Conservation (phyloP, 257 asterid genomes). For the Thymus quinquecostatus region DNA sequence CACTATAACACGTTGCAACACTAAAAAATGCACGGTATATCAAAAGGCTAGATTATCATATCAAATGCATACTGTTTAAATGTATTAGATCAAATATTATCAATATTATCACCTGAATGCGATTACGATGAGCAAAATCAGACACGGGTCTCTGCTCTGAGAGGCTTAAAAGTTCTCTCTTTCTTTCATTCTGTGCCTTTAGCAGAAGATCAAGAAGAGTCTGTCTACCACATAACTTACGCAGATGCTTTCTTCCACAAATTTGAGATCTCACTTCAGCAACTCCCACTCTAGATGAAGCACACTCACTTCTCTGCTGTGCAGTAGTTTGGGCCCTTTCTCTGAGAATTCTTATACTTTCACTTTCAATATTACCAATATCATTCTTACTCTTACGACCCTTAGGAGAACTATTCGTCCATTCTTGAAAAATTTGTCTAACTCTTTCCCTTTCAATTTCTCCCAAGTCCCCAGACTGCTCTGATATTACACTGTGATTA, state of each 20-base stretch:
- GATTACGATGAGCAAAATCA: constrained; percentile 79
- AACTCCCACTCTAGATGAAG: constrained; percentile 48
- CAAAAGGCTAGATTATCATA: constrained; percentile 1
- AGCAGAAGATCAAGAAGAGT: constrained; percentile 81
- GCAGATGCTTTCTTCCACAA: constrained; percentile 63
- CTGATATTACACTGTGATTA: constrained; percentile 53
- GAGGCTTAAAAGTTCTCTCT: constrained; percentile 63
- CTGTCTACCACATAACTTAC: constrained; percentile 86
- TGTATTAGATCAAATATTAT: constrained; percentile 13
- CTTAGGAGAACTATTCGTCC: constrained; percentile 64
- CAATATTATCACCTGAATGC: constrained; percentile 73
- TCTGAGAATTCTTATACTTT: constrained; percentile 60
- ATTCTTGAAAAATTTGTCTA: constrained; percentile 72
- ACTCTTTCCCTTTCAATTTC: constrained; percentile 78
- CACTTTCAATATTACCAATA: constrained; percentile 57
- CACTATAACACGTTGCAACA: background rate
- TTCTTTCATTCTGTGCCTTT: constrained; percentile 75
- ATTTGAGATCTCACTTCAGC: constrained; percentile 51
- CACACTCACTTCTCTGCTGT: constrained; percentile 44
- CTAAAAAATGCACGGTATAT: background rate
- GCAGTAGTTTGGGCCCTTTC: constrained; percentile 56
- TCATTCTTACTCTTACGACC: constrained; percentile 39
- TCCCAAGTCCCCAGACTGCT: constrained; percentile 71
- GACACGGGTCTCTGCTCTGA: constrained; percentile 68
- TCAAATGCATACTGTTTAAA: background rate